Evolutionary conservation across 495 filamentous ascomycete genomes (phyloP).

Genomic region (Xylaria curta): DNA sequence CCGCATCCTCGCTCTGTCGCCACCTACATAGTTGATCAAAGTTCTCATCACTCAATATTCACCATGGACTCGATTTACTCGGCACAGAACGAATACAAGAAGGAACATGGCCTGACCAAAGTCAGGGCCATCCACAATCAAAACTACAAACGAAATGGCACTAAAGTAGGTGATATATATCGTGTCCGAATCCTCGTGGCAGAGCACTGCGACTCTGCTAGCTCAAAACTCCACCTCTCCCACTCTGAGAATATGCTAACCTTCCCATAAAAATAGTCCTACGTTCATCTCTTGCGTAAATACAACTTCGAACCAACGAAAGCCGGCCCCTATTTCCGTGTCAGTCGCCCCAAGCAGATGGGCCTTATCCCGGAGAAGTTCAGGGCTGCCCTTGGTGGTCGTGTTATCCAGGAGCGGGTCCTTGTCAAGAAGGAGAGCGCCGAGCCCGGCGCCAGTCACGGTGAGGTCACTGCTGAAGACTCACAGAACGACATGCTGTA

Average conservation of each 20-base stretch:
- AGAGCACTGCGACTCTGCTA: neutral
- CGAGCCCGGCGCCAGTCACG: slow-evolving; percentile 40
- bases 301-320: slow-evolving; percentile 74
- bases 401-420: slow-evolving; percentile 48
- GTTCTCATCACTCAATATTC: neutral
- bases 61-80: slow-evolving; percentile 45
- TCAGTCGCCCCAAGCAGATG: slow-evolving; percentile 46
- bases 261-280: slow-evolving; percentile 49
- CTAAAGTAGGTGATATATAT: slow-evolving; percentile 47
- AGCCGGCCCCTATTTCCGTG: slow-evolving; percentile 68
- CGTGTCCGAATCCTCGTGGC: neutral
- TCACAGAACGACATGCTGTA: slow-evolving; percentile 73
- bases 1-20: neutral
- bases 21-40: neutral
- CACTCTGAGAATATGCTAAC: neutral
- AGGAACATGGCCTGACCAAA: slow-evolving; percentile 50
- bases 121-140: slow-evolving; percentile 61
- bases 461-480: slow-evolving; percentile 72
- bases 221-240: neutral
- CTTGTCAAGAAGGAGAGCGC: slow-evolving; percentile 58
- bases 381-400: slow-evolving; percentile 52
- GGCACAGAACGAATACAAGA: slow-evolving; percentile 42
- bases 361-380: slow-evolving; percentile 40
- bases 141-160: slow-evolving; percentile 68
- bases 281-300: slow-evolving; percentile 72